Evolutionary conservation across 2,329 filamentous ascomycete genomes (phyloP), one percentile per base, ranked within the genome.

Genomic region (Venturia nashicola): DNA sequence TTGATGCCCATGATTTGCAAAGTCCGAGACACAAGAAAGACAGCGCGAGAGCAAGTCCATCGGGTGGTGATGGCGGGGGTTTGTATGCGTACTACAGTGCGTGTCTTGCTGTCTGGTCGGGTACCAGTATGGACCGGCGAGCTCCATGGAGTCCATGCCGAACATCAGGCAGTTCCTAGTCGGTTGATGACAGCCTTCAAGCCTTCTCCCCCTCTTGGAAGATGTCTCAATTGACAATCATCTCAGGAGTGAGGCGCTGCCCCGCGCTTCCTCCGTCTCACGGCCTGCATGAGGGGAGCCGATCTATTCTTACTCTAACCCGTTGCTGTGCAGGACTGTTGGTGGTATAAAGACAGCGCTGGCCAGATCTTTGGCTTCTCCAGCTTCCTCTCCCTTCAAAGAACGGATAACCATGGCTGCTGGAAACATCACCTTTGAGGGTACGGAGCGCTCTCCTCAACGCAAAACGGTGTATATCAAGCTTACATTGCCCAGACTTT

Each of bases 401-500:
- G 5, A 6, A 20, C 51, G 14, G 7, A 36, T 36, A 60, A 60
- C 36, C 39, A 60, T 60, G 59, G 59, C 59, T 60, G 14, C 39
- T 42, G 63, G 65, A 48, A 66, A 67, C 61, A 67, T 67, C 46
- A 66, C 62, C 36, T 67, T 67, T 39, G 66, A 67, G 18, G 66
- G 66, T 67, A 67, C n/a, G 65, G 60, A 65, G 43, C 44, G 14
- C 42, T 51, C 63, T 59, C 18, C 54, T n/a, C 34, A 48, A 23
- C 43, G 59, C 54, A 64, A 57, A 54, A 55, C 32, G 14, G 32
- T 43, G 59, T 62, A 48, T 66, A 63, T 55, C 63, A 55, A 42
- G 39, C 27, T 62, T 32, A 64, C 42, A 27, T 40, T 65, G 32
- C 43, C 42, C 66, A 79, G 81, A 83, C 69, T 79, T 78, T 68